phyloP scores from a whole-genome alignment of 352 stramenopile species.

The Globisporangium splendens region DNA sequence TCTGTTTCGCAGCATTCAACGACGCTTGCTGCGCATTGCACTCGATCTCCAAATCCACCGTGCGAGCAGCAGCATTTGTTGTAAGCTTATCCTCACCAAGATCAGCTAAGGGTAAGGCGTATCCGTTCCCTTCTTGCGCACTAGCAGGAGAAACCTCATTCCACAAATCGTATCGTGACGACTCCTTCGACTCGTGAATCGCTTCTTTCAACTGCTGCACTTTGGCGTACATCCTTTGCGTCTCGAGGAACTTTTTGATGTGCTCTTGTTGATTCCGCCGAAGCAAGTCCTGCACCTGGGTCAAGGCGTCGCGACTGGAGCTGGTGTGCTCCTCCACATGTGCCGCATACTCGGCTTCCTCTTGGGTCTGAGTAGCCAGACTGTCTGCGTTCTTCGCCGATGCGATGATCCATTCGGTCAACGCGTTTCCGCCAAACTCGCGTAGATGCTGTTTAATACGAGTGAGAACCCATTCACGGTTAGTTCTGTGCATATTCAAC shows the following conservation, averaged over 20 bases:
- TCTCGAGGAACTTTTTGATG: conserved; percentile 33
- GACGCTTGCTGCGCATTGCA: conserved; percentile 19
- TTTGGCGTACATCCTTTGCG: conserved; percentile 27
- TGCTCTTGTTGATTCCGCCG: conserved; percentile 35
- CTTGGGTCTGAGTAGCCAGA: conserved; percentile 7
- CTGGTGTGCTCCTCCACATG: conserved; percentile 30
- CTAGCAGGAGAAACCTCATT: not conserved
- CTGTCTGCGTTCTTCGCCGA: not conserved
- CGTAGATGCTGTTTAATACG: conserved; percentile 27
- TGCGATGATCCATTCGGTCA: conserved; percentile 22
- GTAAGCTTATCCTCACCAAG: too few species aligned
- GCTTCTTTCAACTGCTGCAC: conserved; percentile 15
- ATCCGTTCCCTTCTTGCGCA: too few species aligned
- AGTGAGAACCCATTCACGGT: not conserved
- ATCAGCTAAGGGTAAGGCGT: too few species aligned
- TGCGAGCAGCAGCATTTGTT: conserved; percentile 4
- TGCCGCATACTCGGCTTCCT: conserved; percentile 32
- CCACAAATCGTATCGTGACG: conserved; percentile 18
- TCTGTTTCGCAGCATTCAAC: conserved; percentile 13
- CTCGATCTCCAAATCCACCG: conserved; percentile 29
- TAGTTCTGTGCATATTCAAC: not conserved
- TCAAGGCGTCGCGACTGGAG: conserved; percentile 32
- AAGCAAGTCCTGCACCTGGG: conserved; percentile 36
- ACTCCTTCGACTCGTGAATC: conserved; percentile 2
- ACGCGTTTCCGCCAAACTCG: conserved; percentile 18